These are phyloP conservation scores for Sugiyamaella novakii DNA, from an alignment of 1,139 yeast genomes.

Conservation along the genomic window DNA sequence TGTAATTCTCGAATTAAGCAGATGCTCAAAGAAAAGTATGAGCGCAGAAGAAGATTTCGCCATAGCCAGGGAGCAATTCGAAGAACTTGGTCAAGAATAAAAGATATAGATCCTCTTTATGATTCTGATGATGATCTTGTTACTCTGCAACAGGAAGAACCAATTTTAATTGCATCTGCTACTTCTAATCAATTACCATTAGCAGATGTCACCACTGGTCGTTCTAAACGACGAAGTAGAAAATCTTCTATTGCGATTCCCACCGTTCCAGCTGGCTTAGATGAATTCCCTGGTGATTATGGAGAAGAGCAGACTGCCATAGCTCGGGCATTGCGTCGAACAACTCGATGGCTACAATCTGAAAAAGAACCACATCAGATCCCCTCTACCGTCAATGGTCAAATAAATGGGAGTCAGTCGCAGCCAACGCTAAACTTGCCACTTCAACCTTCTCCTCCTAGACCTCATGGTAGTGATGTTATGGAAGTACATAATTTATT, in stretches of 20 bases:
- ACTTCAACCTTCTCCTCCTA: not conserved
- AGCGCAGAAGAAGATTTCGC: slow-evolving; percentile 31
- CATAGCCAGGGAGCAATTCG: slow-evolving; percentile 33
- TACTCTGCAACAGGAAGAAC: slow-evolving; percentile 12
- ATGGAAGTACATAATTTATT: slow-evolving; percentile 20
- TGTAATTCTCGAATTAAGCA: slow-evolving; percentile 25
- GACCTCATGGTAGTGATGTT: slow-evolving; percentile 10
- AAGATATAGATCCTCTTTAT: slow-evolving; percentile 39
- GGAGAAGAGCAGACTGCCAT: slow-evolving; percentile 36
- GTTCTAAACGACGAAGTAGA: slow-evolving; percentile 2
- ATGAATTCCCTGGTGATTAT: slow-evolving; percentile 28
- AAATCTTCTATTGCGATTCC: slow-evolving; percentile 6
- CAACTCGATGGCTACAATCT: slow-evolving; percentile 30
- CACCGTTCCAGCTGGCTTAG: not conserved
- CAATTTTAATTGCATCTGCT: slow-evolving; percentile 15
- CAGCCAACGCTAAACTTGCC: not conserved
- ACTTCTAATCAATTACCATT: not conserved
- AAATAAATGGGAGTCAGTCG: not conserved
- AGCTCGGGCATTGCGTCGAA: slow-evolving; percentile 32
- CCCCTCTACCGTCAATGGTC: not conserved
- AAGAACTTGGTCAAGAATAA: slow-evolving; percentile 37
- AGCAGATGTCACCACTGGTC: not conserved
- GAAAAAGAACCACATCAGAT: not conserved
- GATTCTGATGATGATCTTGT: slow-evolving; percentile 38
- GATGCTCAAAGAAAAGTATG: slow-evolving; percentile 32